A percentile compares a stretch with the other conserved stretches of the same genome.
Evolutionary conservation across 768 basidiomycete species (phyloP).

Genomic region (Chalciporus piperatus): DNA sequence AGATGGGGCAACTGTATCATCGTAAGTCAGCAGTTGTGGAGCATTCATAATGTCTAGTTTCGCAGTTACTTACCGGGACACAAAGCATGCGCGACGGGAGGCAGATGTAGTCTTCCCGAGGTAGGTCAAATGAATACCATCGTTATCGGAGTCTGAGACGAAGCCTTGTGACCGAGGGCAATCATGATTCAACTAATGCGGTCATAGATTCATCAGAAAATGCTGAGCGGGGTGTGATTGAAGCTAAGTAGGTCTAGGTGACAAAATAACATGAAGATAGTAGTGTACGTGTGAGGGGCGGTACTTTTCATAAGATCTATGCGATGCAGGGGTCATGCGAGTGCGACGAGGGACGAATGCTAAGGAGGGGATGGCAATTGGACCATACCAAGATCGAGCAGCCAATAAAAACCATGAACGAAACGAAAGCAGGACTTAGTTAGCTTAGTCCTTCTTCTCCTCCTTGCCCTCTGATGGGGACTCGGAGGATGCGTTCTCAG

Average conservation of each 20-base stretch:
- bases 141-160: too few relatives aligned
- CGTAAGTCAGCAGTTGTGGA: too few relatives aligned
- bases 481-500: slow-evolving; percentile 57
- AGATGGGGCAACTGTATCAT: too few relatives aligned
- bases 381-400: slow-evolving; percentile 13
- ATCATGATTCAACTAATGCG: too few relatives aligned
- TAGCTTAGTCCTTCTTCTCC: slow-evolving; percentile 82
- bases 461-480: slow-evolving; percentile 44
- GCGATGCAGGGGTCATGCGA: slow-evolving; percentile 15
- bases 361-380: slow-evolving; percentile 27
- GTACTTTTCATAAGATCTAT: slow-evolving; percentile 30
- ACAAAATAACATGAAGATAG: slow-evolving; percentile 16
- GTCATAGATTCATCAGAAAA: not conserved
- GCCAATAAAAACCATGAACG: not conserved
- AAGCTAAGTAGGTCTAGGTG: slow-evolving; percentile 7
- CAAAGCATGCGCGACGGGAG: too few relatives aligned
- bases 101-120: too few relatives aligned
- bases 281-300: slow-evolving; percentile 25
- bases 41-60: too few relatives aligned
- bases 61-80: too few relatives aligned
- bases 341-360: slow-evolving; percentile 8
- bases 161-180: too few relatives aligned
- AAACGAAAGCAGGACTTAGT: not conserved
- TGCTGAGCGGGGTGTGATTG: slow-evolving; percentile 27
- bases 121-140: too few relatives aligned